Conservation (phyloP, 1,139 yeast genomes). For the Geotrichum histeridarum region DNA sequence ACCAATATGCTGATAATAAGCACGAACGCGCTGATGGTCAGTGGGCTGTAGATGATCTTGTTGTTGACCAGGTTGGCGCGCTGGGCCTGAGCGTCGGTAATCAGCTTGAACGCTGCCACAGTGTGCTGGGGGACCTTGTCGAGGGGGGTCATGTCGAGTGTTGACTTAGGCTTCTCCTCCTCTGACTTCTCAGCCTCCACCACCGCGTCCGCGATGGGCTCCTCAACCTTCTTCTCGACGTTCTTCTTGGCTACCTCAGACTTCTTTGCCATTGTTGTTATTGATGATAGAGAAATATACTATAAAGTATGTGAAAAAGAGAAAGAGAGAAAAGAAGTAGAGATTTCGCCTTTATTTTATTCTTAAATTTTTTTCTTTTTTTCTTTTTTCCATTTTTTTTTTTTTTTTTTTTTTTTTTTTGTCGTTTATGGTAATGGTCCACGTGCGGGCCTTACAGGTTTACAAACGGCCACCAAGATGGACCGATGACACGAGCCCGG, state of each 20-base stretch:
- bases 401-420: neutral
- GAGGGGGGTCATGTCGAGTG: constrained; percentile 4
- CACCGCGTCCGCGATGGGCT: neutral
- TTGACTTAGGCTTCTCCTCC: neutral
- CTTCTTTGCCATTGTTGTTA: too few relatives aligned
- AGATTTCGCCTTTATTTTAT: neutral
- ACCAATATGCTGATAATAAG: constrained; percentile 5
- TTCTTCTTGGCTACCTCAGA: neutral
- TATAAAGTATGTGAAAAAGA: neutral
- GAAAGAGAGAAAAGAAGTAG: neutral
- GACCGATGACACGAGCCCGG: too few relatives aligned
- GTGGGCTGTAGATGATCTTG: constrained; percentile 18
- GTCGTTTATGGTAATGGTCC: neutral
- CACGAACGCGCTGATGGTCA: constrained; percentile 13
- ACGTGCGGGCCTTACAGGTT: neutral
- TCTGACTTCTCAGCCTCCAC: neutral
- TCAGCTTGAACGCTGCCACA: constrained; percentile 22
- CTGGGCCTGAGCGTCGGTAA: constrained; percentile 26
- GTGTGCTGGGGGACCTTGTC: neutral
- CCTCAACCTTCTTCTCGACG: neutral
- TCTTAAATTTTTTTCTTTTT: too few relatives aligned
- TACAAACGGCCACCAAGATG: too few relatives aligned
- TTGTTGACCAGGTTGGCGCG: constrained; percentile 26
- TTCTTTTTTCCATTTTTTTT: neutral
- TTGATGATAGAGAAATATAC: neutral